A percentile compares a stretch with the other conserved stretches of the same genome.
Evolutionary conservation across 2,329 filamentous ascomycete genomes (phyloP).

Genomic region (Ceratocystis ficicola): DNA sequence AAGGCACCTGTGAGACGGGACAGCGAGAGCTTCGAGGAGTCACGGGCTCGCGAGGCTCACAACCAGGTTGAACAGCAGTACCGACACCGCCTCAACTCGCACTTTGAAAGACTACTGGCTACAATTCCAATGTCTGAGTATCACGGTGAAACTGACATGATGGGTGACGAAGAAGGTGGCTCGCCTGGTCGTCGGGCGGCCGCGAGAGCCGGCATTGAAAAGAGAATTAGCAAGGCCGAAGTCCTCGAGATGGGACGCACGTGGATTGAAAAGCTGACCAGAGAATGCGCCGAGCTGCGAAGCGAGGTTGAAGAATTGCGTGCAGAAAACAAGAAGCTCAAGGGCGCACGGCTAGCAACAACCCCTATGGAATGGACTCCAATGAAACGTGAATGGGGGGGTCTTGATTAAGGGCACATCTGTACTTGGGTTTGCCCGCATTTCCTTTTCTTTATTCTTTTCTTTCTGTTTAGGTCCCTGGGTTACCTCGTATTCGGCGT

Average conservation of each 20-base stretch:
- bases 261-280: slow-evolving; percentile 33
- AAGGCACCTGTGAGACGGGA: slow-evolving; percentile 23
- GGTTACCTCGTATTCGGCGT: background rate
- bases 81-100: slow-evolving; percentile 36
- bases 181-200: slow-evolving; percentile 25
- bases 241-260: slow-evolving; percentile 36
- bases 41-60: slow-evolving; percentile 29
- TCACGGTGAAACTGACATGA: slow-evolving; percentile 27
- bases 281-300: slow-evolving; percentile 29
- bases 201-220: slow-evolving; percentile 24
- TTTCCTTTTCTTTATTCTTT: background rate
- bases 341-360: background rate
- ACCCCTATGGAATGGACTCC: background rate
- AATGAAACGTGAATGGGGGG: slow-evolving; percentile 12
- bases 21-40: slow-evolving; percentile 36
- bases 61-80: slow-evolving; percentile 40
- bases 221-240: slow-evolving; percentile 34
- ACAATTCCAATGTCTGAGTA: slow-evolving; percentile 30
- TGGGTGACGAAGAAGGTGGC: slow-evolving; percentile 26
- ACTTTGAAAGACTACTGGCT: slow-evolving; percentile 35
- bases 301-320: slow-evolving; percentile 9
- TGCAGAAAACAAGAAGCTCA: slow-evolving; percentile 14
- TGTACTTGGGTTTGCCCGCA: background rate
- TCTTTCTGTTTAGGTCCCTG: background rate
- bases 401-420: background rate